phyloP scores from a whole-genome alignment of 1,284 basidiomycete genomes.

The Dichomitus squalens region DNA sequence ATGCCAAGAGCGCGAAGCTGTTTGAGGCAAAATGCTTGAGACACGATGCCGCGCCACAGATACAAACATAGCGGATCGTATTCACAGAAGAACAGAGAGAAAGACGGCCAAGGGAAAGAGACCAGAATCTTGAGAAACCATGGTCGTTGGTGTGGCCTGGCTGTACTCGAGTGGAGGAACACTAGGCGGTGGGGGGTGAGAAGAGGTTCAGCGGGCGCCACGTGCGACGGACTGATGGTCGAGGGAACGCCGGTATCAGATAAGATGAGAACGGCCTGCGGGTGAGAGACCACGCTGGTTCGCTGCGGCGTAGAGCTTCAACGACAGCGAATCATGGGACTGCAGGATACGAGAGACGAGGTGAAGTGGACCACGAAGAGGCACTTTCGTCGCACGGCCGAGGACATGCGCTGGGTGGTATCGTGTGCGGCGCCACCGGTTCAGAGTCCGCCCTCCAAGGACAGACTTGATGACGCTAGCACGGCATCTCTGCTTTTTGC shows the following conservation, averaged over 20 bases:
- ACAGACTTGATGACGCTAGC: background rate
- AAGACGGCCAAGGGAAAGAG: slow-evolving; percentile 33
- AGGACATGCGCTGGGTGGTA: background rate
- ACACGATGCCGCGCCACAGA: background rate
- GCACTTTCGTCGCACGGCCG: slow-evolving; percentile 5
- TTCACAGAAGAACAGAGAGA: slow-evolving; percentile 49
- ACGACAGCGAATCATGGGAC: background rate
- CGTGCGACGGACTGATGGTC: slow-evolving; percentile 12
- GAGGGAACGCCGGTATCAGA: slow-evolving; percentile 15
- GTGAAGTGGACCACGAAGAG: no score
- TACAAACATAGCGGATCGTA: slow-evolving; percentile 6
- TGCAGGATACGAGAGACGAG: background rate
- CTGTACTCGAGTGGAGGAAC: background rate
- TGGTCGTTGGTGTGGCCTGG: slow-evolving; percentile 10
- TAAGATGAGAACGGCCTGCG: slow-evolving; percentile 21
- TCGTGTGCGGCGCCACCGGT: background rate
- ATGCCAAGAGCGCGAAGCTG: slow-evolving; percentile 54
- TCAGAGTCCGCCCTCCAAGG: slow-evolving; percentile 10
- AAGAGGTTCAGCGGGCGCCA: slow-evolving; percentile 2
- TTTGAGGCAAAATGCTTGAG: slow-evolving; percentile 13
- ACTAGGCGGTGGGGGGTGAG: no score
- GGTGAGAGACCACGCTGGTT: background rate
- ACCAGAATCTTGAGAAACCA: slow-evolving; percentile 20
- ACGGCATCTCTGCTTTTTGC: background rate
- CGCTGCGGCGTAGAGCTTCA: slow-evolving; percentile 2